Evolutionary conservation across 2,329 filamentous ascomycete genomes (phyloP), one percentile per base, ranked within the genome.

Genomic region (Claviceps digitariae): DNA sequence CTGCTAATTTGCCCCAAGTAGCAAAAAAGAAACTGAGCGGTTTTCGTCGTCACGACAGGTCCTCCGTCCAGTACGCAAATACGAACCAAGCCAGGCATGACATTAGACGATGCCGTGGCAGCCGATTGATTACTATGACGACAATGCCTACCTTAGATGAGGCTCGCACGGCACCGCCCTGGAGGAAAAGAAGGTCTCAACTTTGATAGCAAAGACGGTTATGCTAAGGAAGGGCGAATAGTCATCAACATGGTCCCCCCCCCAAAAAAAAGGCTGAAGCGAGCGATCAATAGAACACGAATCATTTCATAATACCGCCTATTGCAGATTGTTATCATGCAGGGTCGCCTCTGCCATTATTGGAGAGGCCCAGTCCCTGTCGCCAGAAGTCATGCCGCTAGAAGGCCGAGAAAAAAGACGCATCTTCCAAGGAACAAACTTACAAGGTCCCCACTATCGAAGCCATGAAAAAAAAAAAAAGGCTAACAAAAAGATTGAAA

Each of bases 321-420:
- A n/a, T n/a, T 29, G 44, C 44, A n/a, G 25, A 46, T 46, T 46
- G 44, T 50, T 46, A 38, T 46, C 36, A 53, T 53, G 52, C 52
- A 50, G 52, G 52, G 49, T 46, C 52, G 38, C 20, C 47, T 53
- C 23, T n/a, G 13, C 25, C 44, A 41, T 43, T 38, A 9, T 38
- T 38, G 23, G 29, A 38, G 17, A 40, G 31, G 27, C 52, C 48
- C 47, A 46, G 52, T 53, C 38, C 6, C 4, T 50, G 38, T 13
- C 47, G 43, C 47, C 29, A 46, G 31, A 50, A 54, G 44, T 27
- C 43, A 25, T 21, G 38, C 41, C 41, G 43, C 48, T 25, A 52
- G 41, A 52, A 48, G 25, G 38, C 12, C 20, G 31, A 51, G 20
- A 51, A 50, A 56, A 56, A 55, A 53, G 47, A 44, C 55, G 53